Base-by-base conservation (phyloP, 129 eudicot species). In the Pittosporum tobira region DNA sequence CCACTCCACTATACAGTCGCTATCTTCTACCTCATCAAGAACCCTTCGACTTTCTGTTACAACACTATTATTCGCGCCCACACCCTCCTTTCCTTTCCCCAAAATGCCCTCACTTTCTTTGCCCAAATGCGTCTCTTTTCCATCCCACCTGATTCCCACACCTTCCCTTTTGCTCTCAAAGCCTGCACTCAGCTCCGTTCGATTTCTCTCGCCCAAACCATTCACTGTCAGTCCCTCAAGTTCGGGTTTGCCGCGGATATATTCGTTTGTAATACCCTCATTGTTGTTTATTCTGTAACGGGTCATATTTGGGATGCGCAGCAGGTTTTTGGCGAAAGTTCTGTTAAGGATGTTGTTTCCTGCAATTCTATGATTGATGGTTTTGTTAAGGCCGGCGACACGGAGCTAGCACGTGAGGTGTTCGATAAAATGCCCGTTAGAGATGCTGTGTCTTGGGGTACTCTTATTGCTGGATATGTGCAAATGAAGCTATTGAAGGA, bases 311-410 rank as follows among this genome's bases (percentile, higher is more conserved):
- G 21, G 12, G 60, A 61, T 59, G 96, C 94, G 3, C 48, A 53
- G 14, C 52, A 50, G 75, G 69, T 83, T 76, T 83, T 83, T 54
- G 88, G 70, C 13, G 85, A 67, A 73, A 69, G 77, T 70, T 27
- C 52, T 51, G 22, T 48, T 2, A 80, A 68, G 59, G 95, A 87
- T 64, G 73, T 70, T 29, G 84, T 87, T 56, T 77, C 85, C 0
- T 80, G 77, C 62, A 87, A 87, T 62, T 72, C 68, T 10, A 63
- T 87, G 64, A 59, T 87, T 51, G 88, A 87, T 73, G 96, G 85
- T 70, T 77, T 72, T 57, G 77, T 87, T 6, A 83, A 80, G 66
- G 59, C 40, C 14, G 76, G 85, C 18, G 88, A 80, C 44, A 57
- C 58, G 30, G 61, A n/a, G 2, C 56, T n/a, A 34, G 93, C 83